phyloP scores from a whole-genome alignment of 2,329 filamentous ascomycete genomes.

The Pseudogymnoascus sp. region DNA sequence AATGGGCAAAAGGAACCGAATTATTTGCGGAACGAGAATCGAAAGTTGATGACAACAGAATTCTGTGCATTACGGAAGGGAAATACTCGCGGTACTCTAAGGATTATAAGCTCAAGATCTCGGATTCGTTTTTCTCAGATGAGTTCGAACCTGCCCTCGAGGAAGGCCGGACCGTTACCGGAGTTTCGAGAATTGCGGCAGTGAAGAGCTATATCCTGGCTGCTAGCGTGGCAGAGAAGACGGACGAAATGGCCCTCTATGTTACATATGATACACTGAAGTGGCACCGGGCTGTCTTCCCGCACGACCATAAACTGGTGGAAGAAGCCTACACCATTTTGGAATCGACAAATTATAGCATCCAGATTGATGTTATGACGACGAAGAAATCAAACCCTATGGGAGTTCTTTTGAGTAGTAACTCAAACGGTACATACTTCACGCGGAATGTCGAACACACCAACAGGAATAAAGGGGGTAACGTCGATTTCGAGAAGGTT shows the following conservation, averaged over 20 bases:
- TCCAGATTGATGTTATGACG: constrained; percentile 89
- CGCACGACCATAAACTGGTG: constrained; percentile 66
- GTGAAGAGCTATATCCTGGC: constrained; percentile 84
- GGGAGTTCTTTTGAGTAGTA: constrained; percentile 88
- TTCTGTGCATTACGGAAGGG: constrained; percentile 74
- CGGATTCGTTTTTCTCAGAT: constrained; percentile 71
- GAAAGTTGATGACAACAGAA: constrained; percentile 58
- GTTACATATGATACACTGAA: constrained; percentile 73
- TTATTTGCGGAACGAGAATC: constrained; percentile 63
- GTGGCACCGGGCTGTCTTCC: constrained; percentile 92
- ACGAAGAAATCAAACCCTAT: constrained; percentile 57
- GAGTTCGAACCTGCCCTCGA: constrained; percentile 73
- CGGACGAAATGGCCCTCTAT: constrained; percentile 86
- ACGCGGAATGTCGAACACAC: constrained; percentile 87
- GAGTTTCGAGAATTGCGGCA: constrained; percentile 71
- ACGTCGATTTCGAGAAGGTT: constrained; percentile 94
- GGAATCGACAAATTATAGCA: constrained; percentile 95
- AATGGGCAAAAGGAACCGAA: constrained; percentile 75
- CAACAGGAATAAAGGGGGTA: constrained; percentile 67
- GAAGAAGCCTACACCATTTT: constrained; percentile 89
- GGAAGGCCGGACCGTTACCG: constrained; percentile 63
- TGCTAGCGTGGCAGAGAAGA: constrained; percentile 69
- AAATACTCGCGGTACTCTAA: constrained; percentile 61
- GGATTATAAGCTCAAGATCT: constrained; percentile 71
- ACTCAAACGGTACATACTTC: constrained; percentile 96